phyloP scores from a whole-genome alignment of 2,329 filamentous ascomycete genomes.

The Calonectria multiphialidica region DNA sequence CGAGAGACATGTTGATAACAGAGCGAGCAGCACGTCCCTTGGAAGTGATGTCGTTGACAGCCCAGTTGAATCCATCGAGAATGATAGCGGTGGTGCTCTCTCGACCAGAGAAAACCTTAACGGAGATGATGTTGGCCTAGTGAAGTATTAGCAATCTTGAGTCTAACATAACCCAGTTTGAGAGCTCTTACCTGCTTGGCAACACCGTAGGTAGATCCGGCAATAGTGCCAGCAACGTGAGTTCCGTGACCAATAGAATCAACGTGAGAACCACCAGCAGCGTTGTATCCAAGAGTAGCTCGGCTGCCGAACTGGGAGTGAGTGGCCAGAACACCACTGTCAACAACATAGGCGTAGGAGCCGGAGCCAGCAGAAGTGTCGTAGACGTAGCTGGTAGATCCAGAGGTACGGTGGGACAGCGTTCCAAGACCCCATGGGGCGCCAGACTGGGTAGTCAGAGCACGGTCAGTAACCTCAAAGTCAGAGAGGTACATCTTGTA shows the following conservation, averaged over 20 bases:
- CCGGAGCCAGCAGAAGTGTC: slow-evolving; percentile 62
- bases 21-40: slow-evolving; percentile 48
- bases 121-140: slow-evolving; percentile 46
- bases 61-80: slow-evolving; percentile 57
- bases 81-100: slow-evolving; percentile 45
- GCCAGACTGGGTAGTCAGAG: slow-evolving; percentile 37
- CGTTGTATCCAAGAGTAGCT: slow-evolving; percentile 55
- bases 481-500: slow-evolving; percentile 34
- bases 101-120: slow-evolving; percentile 44
- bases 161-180: background rate
- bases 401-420: slow-evolving; percentile 42
- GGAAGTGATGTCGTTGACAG: slow-evolving; percentile 49
- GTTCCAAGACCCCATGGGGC: slow-evolving; percentile 42
- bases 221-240: slow-evolving; percentile 56
- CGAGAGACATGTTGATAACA: slow-evolving; percentile 59
- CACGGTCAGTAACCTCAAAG: slow-evolving; percentile 34
- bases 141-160: background rate
- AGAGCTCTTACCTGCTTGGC: slow-evolving; percentile 50
- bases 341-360: slow-evolving; percentile 70
- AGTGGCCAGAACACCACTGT: slow-evolving; percentile 68
- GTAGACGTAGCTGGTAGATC: slow-evolving; percentile 56
- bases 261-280: slow-evolving; percentile 44
- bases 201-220: slow-evolving; percentile 55
- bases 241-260: slow-evolving; percentile 57
- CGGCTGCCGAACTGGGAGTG: slow-evolving; percentile 66